Conservation (phyloP, 345 rosid genomes). For the Pelargonium nanum region DNA sequence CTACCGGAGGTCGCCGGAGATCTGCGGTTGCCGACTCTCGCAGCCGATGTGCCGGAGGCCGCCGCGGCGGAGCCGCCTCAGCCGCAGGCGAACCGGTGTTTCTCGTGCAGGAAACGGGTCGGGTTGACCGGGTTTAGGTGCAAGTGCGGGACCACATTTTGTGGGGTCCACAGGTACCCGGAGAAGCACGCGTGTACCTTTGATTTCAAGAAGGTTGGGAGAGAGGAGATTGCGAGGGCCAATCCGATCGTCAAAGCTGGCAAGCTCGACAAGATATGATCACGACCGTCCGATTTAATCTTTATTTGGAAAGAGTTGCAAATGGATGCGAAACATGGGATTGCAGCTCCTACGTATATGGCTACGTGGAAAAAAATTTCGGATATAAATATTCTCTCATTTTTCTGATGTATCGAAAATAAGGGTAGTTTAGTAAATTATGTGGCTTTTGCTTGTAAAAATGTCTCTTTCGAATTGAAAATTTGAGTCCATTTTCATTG, state of each 20-base stretch:
- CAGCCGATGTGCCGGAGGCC: not conserved
- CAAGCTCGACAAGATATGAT: not conserved
- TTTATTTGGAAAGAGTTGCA: not conserved
- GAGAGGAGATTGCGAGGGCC: conserved; percentile 46
- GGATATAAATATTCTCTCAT: too few species aligned
- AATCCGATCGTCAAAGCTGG: not conserved
- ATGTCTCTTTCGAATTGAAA: too few species aligned
- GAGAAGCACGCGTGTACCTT: conserved; percentile 64
- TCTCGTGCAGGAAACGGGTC: conserved; percentile 27
- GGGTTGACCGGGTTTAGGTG: conserved; percentile 76
- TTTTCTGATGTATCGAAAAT: too few species aligned
- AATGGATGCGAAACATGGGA: not conserved
- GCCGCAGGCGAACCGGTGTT: not conserved
- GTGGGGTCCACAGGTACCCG: conserved; percentile 74
- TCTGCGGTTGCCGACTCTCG: not conserved
- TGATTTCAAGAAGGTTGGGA: conserved; percentile 68
- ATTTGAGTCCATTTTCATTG: too few species aligned
- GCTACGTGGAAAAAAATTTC: too few species aligned
- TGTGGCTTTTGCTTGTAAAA: too few species aligned
- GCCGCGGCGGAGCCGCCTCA: conserved; percentile 11
- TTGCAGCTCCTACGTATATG: too few species aligned
- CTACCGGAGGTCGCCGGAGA: not conserved
- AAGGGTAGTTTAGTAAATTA: too few species aligned
- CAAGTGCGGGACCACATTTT: conserved; percentile 66
- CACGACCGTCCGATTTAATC: not conserved